Percentiles rank a stretch among this genome's conserved stretches.
These are phyloP conservation scores for Cladosporium austrohemisphaericum DNA, from an alignment of 2,329 filamentous ascomycete genomes.

Conservation along the genomic window DNA sequence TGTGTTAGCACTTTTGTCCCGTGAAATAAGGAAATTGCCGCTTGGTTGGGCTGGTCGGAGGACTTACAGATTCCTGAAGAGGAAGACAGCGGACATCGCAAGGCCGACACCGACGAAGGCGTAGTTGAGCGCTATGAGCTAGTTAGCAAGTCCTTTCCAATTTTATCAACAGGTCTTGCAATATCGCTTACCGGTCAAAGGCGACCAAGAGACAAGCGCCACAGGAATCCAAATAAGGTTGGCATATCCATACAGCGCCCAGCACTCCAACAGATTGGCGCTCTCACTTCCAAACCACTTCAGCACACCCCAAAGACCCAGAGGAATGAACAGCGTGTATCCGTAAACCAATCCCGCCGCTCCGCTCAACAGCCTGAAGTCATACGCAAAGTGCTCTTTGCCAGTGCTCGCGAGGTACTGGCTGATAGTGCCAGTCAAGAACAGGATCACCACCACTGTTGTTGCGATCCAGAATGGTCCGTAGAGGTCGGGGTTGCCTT, in stretches of 20 bases:
- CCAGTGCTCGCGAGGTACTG: conserved; percentile 73
- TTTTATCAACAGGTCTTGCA: not conserved
- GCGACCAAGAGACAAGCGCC: conserved; percentile 85
- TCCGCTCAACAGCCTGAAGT: conserved; percentile 83
- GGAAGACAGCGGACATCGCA: conserved; percentile 74
- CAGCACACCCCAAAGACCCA: conserved; percentile 79
- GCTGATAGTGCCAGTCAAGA: conserved; percentile 90
- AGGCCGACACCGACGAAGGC: conserved; percentile 86
- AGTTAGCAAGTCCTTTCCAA: conserved; percentile 16
- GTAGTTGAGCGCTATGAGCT: conserved; percentile 71
- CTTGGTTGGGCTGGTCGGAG: not conserved
- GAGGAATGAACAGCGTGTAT: conserved; percentile 79
- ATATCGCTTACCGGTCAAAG: conserved; percentile 56
- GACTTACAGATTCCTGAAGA: conserved; percentile 76
- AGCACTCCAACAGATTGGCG: conserved; percentile 90
- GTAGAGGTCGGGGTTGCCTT: conserved; percentile 95
- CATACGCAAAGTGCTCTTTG: conserved; percentile 75
- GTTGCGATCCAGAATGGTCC: conserved; percentile 99
- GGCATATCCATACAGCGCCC: conserved; percentile 90
- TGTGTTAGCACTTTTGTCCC: conserved; percentile 9
- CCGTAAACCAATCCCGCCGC: conserved; percentile 92
- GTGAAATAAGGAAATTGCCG: not conserved
- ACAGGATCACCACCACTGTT: conserved; percentile 91
- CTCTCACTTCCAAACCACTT: conserved; percentile 94
- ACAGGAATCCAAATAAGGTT: conserved; percentile 98